Base-by-base conservation (phyloP, 805 yeast genomes). In the Saccharomycopsis olivae region DNA sequence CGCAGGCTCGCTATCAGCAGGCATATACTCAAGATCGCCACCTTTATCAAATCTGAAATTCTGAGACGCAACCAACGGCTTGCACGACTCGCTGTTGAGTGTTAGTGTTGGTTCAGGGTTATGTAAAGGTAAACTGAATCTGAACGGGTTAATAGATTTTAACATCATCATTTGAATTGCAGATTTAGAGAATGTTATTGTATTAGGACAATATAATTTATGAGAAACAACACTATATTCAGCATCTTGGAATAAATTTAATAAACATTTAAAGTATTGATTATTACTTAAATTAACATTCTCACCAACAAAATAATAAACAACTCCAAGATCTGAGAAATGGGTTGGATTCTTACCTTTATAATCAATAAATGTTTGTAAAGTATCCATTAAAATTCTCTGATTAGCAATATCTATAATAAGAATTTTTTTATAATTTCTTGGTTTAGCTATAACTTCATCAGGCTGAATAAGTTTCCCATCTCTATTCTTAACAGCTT, bases 261-360 rank as follows among this genome's bases (percentile, higher is more conserved):
- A 24, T 47, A 84, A 78, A 0, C 54, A 44, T 4, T 58, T 35
- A 48, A 82, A 73, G 3, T 59, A 59, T 1, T 59, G 57, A 47
- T 60, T 60, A 28, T 62, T 46, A 52, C 49, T 25, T 64, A 58
- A 64, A 35, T 74, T 71, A 1, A 84, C 63, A 2, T 66, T 71
- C 4, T 66, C 71, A n/a, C 82, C 92, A 20, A 92, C 59, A 42
- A 85, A 72, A 57, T 85, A 94, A 55, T 84, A 87, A 1, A 87
- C 1, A 71, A 55, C 1, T 74, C 70, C 16, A 69, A 60, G 2
- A 64, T 60, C 3, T 56, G 47, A 3, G 52, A 38, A 45, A n/a
- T n/a, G n/a, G n/a, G n/a, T n/a, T n/a, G n/a, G n/a, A n/a, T n/a
- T n/a, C n/a, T n/a, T n/a, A n/a, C n/a, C n/a, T n/a, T n/a, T n/a